Conservation (phyloP, 2,329 filamentous ascomycete genomes). For the Lizonia empirigonia region DNA sequence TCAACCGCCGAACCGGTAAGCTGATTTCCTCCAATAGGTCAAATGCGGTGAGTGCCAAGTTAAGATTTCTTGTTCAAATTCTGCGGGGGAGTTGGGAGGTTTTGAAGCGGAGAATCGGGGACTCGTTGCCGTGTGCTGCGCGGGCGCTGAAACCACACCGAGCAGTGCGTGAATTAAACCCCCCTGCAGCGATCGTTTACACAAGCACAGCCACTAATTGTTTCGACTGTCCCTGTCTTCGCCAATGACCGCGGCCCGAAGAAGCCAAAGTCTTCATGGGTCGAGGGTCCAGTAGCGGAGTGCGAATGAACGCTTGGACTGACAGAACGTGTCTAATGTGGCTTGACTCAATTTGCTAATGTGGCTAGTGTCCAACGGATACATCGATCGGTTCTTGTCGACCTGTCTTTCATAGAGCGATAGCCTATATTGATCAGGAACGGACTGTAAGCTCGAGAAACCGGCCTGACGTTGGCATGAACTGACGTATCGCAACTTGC, state of each 20-base stretch:
- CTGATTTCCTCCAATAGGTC: slow-evolving; percentile 4
- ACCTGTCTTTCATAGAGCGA: neutral
- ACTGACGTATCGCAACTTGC: neutral
- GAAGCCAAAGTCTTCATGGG: neutral
- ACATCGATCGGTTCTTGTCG: neutral
- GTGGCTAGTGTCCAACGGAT: neutral
- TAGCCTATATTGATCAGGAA: neutral
- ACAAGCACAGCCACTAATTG: slow-evolving; percentile 7
- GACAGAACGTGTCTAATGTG: slow-evolving; percentile 7
- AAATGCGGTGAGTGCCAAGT: neutral
- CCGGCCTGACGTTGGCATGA: neutral
- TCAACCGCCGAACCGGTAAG: neutral
- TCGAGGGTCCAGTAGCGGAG: neutral
- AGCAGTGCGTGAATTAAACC: slow-evolving; percentile 6
- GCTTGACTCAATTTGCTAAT: slow-evolving; percentile 1
- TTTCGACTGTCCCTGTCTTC: neutral
- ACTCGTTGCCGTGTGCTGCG: neutral
- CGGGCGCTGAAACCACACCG: neutral
- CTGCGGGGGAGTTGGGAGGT: neutral
- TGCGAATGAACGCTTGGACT: slow-evolving; percentile 3
- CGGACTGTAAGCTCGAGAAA: neutral
- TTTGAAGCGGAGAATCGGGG: neutral
- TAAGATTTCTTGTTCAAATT: neutral
- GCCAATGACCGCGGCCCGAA: neutral
- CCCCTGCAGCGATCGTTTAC: slow-evolving; percentile 12